Evolutionary conservation across 495 filamentous ascomycete species (phyloP).

Genomic region (Talaromyces ruber): DNA sequence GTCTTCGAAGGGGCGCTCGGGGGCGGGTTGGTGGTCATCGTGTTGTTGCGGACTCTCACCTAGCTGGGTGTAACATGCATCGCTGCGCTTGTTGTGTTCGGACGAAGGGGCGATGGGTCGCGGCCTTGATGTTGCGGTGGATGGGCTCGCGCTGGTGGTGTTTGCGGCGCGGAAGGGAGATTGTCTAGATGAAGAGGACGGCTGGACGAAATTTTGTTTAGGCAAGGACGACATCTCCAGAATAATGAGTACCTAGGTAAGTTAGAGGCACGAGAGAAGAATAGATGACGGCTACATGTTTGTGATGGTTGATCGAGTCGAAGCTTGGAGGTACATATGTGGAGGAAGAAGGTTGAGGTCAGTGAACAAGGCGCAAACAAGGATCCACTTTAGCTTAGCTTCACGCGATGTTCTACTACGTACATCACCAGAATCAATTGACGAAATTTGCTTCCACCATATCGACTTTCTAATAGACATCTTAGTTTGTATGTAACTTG

Average conservation of each 20-base stretch:
- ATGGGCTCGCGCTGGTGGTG: neutral
- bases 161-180: conserved; percentile 12
- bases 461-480: neutral
- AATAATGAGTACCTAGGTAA: conserved; percentile 1
- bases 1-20: neutral
- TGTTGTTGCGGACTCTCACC: neutral
- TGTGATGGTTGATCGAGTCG: conserved; percentile 11
- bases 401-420: neutral
- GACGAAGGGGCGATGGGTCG: conserved; percentile 16
- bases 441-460: neutral
- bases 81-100: neutral
- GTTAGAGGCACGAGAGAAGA: conserved; percentile 22
- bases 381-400: neutral
- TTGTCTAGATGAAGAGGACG: conserved; percentile 25
- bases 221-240: conserved; percentile 28
- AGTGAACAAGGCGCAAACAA: neutral
- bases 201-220: conserved; percentile 16
- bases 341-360: neutral
- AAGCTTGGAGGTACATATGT: neutral
- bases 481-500: too few relatives aligned
- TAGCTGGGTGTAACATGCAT: neutral
- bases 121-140: conserved; percentile 2
- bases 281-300: conserved; percentile 8
- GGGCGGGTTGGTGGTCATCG: neutral
- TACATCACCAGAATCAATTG: neutral